phyloP scores from a whole-genome alignment of 2,329 filamentous ascomycete species.

The Aspergillus pseudoglaucus region DNA sequence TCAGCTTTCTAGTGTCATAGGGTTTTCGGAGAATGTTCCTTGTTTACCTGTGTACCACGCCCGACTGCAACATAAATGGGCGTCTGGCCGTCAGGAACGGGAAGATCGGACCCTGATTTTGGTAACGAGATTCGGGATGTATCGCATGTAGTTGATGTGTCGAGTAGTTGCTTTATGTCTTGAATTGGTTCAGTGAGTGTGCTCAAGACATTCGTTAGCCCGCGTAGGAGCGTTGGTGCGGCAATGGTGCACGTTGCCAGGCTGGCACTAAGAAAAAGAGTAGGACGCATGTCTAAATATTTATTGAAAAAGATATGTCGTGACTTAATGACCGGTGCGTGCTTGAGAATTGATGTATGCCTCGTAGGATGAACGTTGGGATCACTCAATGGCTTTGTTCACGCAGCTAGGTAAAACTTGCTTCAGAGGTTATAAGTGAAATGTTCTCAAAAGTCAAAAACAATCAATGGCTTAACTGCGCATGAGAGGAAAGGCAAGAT shows the following conservation, averaged over 20 bases:
- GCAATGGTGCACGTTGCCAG: constrained; percentile 28
- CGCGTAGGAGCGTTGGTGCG: constrained; percentile 30
- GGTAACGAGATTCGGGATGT: constrained; percentile 29
- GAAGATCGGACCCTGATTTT: constrained; percentile 53
- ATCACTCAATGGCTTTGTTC: too few relatives aligned
- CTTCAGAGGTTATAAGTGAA: too few relatives aligned
- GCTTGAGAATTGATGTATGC: too few relatives aligned
- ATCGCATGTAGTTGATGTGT: constrained; percentile 24
- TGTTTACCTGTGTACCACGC: constrained; percentile 60
- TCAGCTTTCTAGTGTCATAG: constrained; percentile 6
- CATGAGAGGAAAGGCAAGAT: too few relatives aligned
- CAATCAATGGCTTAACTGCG: too few relatives aligned
- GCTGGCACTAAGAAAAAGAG: constrained; percentile 21
- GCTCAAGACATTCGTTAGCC: constrained; percentile 34
- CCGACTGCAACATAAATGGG: constrained; percentile 78
- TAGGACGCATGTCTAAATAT: constrained; percentile 14
- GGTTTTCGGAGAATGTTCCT: neutral
- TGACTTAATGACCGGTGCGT: too few relatives aligned
- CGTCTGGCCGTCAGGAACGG: constrained; percentile 53
- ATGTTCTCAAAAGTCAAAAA: too few relatives aligned
- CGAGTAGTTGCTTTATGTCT: constrained; percentile 13
- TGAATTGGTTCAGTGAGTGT: constrained; percentile 36
- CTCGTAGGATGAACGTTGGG: too few relatives aligned
- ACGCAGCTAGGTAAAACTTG: too few relatives aligned
- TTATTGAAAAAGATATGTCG: neutral